These are phyloP conservation scores for Trichophyton verrucosum DNA, from an alignment of 2,329 filamentous ascomycete species.

Conservation along the genomic window DNA sequence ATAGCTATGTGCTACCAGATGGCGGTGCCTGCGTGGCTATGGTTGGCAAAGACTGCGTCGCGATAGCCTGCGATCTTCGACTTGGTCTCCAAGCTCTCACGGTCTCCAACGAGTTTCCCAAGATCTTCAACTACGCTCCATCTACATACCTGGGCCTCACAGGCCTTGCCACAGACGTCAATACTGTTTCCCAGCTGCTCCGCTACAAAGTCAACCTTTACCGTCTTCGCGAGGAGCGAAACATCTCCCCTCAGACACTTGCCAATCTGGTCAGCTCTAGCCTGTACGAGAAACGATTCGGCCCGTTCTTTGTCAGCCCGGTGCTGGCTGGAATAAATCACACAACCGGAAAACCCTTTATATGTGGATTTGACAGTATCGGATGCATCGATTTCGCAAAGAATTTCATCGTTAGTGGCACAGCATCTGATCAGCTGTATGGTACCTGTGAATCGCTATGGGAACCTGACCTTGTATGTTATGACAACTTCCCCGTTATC, in stretches of 20 bases:
- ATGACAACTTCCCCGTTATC: not conserved
- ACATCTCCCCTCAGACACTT: slow-evolving; percentile 88
- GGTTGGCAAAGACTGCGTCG: slow-evolving; percentile 99
- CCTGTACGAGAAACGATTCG: slow-evolving; percentile 91
- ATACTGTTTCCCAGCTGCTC: slow-evolving; percentile 90
- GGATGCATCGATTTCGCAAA: slow-evolving; percentile 99
- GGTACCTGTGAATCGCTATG: slow-evolving; percentile 96
- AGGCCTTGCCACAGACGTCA: slow-evolving; percentile 89
- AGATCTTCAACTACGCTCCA: slow-evolving; percentile 89
- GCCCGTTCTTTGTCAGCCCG: slow-evolving; percentile 89
- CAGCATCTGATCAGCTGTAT: slow-evolving; percentile 92
- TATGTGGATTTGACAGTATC: slow-evolving; percentile 98
- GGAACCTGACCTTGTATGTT: slow-evolving; percentile 85
- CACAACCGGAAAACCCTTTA: slow-evolving; percentile 89
- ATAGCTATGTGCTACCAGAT: slow-evolving; percentile 31
- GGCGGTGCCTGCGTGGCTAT: slow-evolving; percentile 96
- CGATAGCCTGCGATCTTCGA: slow-evolving; percentile 96
- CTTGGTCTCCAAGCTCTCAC: slow-evolving; percentile 93
- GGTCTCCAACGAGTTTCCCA: slow-evolving; percentile 98
- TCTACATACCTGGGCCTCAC: slow-evolving; percentile 93
- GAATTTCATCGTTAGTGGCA: slow-evolving; percentile 97
- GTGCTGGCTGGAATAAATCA: slow-evolving; percentile 91
- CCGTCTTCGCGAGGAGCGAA: slow-evolving; percentile 91
- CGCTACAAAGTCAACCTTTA: slow-evolving; percentile 99
- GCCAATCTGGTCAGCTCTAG: slow-evolving; percentile 86